Base-by-base conservation (phyloP, 2,329 filamentous ascomycete species). In the Neonectria punicea region DNA sequence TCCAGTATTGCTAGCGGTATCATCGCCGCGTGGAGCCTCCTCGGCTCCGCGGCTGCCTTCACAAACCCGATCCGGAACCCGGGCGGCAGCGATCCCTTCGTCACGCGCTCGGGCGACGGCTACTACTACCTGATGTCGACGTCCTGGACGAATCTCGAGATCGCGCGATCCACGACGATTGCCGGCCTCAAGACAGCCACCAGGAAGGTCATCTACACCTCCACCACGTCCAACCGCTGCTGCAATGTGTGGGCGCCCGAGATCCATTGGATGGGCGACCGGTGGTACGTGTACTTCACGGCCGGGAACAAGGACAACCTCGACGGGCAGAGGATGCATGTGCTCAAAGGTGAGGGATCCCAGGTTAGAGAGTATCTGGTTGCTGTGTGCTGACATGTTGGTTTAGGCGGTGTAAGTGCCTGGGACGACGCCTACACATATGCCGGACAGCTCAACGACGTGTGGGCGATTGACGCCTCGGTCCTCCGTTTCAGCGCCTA, bases 221-320 rank as follows among this genome's bases (percentile, higher is more conserved):
- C 84, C 56, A 77, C 75, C 6, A 82, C 79, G n/a, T 70, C 84
- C 7, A 77, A 76, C 44, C 78, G 83, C 16, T 84, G 83, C 76
- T 85, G 84, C 74, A 86, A 86, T 66, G 82, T 87, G 61, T 88
- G 86, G 86, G 85, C 86, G 0, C 86, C 85, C 2, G 85, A 87
- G 70, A 77, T 86, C 1, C 85, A 86, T 69, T 82, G 82, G 63
- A 69, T 86, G 22, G 78, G 81, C 41, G 74, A 73, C 8, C 65
- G 61, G 18, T 81, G 85, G 85, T 87, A 85, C 66, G 81, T 88
- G 53, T 87, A 87, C 76, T 87, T 87, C 72, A 84, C 84, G 1
- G 83, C 84, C 1, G 84, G 85, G 0, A 78, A 78, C 28, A 75
- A 74, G 9, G 76, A 75, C 4, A 79, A 85, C 67, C 76, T 87